Evolutionary conservation across 1,139 yeast genomes (phyloP), one percentile per base, ranked within the genome.

Genomic region (Kodamaea derodonti): DNA sequence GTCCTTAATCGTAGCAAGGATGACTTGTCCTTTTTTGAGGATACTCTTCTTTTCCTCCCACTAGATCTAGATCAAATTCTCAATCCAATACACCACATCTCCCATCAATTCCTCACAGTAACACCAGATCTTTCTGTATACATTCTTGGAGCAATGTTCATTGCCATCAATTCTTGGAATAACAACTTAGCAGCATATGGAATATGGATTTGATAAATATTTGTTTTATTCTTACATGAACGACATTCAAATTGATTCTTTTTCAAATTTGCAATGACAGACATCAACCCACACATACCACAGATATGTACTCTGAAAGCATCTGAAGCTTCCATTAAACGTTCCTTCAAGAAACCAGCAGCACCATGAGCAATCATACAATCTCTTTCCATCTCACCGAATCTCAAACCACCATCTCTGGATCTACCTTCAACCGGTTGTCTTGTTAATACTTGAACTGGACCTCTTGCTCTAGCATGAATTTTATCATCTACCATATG

Each of bases 311-410:
- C 97, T 63, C 97, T 78, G 71, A 92, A 92, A 3, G 97, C 97
- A 69, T 92, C 99, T 0, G 97, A 88, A 3, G 97, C 97, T 62
- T 92, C 98, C 97, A 92, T 90, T 60, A 92, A 73, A 61, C 99
- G 78, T 66, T 92, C 99, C 65, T 90, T 87, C 65, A 92, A 75
- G 71, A 92, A 92, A 7, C 97, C 95, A 2, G 98, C 97, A 2
- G 97, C 97, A 60, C 98, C 98, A 61, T 92, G 97, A 4, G 98
- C 98, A 73, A 92, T 92, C 95, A 94, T 92, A 84, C 98, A 92
- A 73, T 94, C 98, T 72, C 98, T 87, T 67, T 92, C 99, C 99
- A 92, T 92, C 69, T 92, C 99, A 58, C 99, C 99, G 77, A 92
- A 94, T 66, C 99, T 88, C 60, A 92, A 73, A 49, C 99, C 99